These are phyloP conservation scores for Artemisia tridentata DNA, from an alignment of 129 eudicot species.

Conservation along the genomic window DNA sequence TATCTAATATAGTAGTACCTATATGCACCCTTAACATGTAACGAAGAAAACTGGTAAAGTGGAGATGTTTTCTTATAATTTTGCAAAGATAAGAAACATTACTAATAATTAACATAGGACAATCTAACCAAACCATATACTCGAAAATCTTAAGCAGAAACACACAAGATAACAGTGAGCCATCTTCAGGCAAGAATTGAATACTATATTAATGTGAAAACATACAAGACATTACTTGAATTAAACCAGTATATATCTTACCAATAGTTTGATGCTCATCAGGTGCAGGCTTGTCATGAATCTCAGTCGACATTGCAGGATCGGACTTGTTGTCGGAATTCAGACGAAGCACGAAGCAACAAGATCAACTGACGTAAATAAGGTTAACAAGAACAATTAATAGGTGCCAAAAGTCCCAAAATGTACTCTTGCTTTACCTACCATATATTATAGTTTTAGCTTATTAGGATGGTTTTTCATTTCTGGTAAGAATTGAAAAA, in stretches of 20 bases:
- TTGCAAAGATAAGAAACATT: background rate
- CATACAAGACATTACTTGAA: background rate
- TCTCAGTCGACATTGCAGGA: conserved; percentile 1
- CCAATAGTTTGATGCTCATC: conserved; percentile 27
- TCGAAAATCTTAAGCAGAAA: background rate
- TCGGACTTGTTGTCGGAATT: conserved; percentile 7
- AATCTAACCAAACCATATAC: background rate
- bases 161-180: background rate
- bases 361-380: background rate
- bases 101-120: background rate
- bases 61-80: background rate
- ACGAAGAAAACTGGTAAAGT: background rate
- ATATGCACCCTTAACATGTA: background rate
- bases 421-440: conserved; percentile 18
- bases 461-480: conserved; percentile 16
- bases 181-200: background rate
- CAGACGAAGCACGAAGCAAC: background rate
- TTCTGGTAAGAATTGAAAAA: background rate
- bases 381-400: conserved; percentile 5
- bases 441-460: background rate
- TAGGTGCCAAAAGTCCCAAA: conserved; percentile 11
- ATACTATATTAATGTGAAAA: background rate
- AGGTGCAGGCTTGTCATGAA: conserved; percentile 2
- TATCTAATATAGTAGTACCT: conserved; percentile 2
- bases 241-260: conserved; percentile 9